Evolutionary conservation across 768 basidiomycete species (phyloP).

Genomic region (Rhizopogon salebrosus): DNA sequence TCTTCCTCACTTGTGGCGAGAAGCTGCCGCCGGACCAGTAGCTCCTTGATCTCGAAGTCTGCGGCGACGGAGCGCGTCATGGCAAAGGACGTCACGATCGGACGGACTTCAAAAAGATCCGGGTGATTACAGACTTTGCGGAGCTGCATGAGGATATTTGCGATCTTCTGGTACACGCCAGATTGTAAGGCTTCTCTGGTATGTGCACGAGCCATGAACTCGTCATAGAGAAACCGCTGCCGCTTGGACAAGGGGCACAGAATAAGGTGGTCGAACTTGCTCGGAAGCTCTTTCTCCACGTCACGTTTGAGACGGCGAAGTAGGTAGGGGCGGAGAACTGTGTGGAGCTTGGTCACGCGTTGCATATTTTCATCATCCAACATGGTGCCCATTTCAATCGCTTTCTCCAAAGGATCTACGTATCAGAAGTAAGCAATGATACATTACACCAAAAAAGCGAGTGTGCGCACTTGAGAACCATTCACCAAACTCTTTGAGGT

Average conservation of each 20-base stretch:
- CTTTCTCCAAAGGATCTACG: constrained; percentile 89
- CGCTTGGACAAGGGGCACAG: constrained; percentile 86
- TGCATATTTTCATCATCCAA: constrained; percentile 81
- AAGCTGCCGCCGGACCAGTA: constrained; percentile 76
- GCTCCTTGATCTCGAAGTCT: constrained; percentile 81
- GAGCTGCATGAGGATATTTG: constrained; percentile 96
- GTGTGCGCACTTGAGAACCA: constrained; percentile 87
- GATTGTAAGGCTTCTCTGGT: constrained; percentile 79
- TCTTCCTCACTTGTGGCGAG: constrained; percentile 51
- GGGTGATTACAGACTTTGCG: constrained; percentile 97
- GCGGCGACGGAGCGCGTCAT: constrained; percentile 72
- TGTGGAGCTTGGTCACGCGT: constrained; percentile 84
- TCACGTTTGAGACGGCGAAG: constrained; percentile 96
- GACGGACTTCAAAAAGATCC: constrained; percentile 85
- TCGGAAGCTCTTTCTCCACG: constrained; percentile 92
- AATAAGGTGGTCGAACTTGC: constrained; percentile 88
- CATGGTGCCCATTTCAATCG: constrained; percentile 77
- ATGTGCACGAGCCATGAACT: constrained; percentile 87
- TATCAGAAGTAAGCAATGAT: constrained; percentile 3
- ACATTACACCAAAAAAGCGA: background rate
- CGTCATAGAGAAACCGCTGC: constrained; percentile 93
- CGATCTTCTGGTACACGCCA: constrained; percentile 83
- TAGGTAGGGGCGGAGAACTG: constrained; percentile 92
- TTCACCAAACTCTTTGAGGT: constrained; percentile 88
- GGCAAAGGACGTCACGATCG: constrained; percentile 72